A percentile compares a stretch with the other conserved stretches of the same genome.
phyloP scores from a whole-genome alignment of 169 alveolate genomes.

The Plasmodium adleri region DNA sequence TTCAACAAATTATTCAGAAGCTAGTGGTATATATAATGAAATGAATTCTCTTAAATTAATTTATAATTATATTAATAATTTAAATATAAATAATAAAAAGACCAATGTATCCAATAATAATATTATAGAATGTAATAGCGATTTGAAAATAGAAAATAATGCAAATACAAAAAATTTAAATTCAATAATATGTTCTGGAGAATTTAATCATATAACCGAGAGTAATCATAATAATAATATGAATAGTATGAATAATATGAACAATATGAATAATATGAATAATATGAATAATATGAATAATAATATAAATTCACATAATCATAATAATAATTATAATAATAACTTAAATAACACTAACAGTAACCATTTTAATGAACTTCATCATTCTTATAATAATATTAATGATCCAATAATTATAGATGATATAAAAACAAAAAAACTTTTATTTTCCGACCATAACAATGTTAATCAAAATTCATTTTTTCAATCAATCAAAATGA shows the following conservation, averaged over 20 bases:
- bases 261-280: no score
- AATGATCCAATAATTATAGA: neutral
- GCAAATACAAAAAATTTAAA: slow-evolving; percentile 27
- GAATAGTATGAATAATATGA: no score
- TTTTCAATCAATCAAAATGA: slow-evolving; percentile 21
- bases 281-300: no score
- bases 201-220: slow-evolving; percentile 11
- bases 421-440: slow-evolving; percentile 14
- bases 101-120: neutral
- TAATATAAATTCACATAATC: no score
- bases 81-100: slow-evolving; percentile 2
- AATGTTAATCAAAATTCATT: slow-evolving; percentile 1
- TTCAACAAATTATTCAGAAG: neutral
- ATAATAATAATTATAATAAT: no score
- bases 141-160: slow-evolving; percentile 3
- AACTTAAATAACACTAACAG: no score
- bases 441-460: slow-evolving; percentile 3
- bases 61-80: slow-evolving; percentile 21
- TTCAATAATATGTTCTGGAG: neutral
- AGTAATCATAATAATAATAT: neutral
- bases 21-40: slow-evolving; percentile 16
- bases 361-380: neutral
- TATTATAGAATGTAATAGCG: slow-evolving; percentile 2
- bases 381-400: neutral
- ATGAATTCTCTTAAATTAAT: slow-evolving; percentile 21